A percentile compares a stretch with the other conserved stretches of the same genome.
Evolutionary conservation across 495 filamentous ascomycete species (phyloP).

Genomic region (Penicillium egyptiacum): DNA sequence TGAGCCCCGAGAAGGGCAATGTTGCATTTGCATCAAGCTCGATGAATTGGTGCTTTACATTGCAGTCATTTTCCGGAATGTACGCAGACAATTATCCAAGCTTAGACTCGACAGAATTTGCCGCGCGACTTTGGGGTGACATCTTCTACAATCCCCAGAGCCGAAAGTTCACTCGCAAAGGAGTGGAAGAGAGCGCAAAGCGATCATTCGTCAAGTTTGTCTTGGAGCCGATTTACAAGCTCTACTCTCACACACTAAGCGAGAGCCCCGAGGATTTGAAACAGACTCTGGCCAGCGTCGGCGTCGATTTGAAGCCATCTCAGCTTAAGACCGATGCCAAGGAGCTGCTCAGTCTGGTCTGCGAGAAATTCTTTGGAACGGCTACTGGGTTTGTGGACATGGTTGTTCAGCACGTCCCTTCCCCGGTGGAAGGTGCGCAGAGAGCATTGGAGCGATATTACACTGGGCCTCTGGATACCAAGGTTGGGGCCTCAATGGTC

Average conservation of each 20-base stretch:
- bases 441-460: slow-evolving; percentile 81
- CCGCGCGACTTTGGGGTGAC: slow-evolving; percentile 86
- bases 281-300: slow-evolving; percentile 72
- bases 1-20: slow-evolving; percentile 97
- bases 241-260: slow-evolving; percentile 94
- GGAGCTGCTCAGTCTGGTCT: slow-evolving; percentile 83
- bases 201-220: slow-evolving; percentile 93
- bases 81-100: slow-evolving; percentile 86
- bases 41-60: slow-evolving; percentile 96
- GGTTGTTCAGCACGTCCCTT: slow-evolving; percentile 87
- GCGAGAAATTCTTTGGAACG: slow-evolving; percentile 91
- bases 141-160: slow-evolving; percentile 92
- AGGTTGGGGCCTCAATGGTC: slow-evolving; percentile 75
- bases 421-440: slow-evolving; percentile 76
- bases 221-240: slow-evolving; percentile 94
- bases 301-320: slow-evolving; percentile 84
- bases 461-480: slow-evolving; percentile 90
- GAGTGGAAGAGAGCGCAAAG: slow-evolving; percentile 74
- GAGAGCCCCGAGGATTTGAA: slow-evolving; percentile 86
- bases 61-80: slow-evolving; percentile 92
- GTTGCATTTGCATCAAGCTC: slow-evolving; percentile 89
- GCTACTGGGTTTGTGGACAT: slow-evolving; percentile 94
- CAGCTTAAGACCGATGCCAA: slow-evolving; percentile 89
- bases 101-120: slow-evolving; percentile 77
- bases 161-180: slow-evolving; percentile 87